Evolutionary conservation across 305 asterid species (phyloP).

Genomic region (Withania somnifera): DNA sequence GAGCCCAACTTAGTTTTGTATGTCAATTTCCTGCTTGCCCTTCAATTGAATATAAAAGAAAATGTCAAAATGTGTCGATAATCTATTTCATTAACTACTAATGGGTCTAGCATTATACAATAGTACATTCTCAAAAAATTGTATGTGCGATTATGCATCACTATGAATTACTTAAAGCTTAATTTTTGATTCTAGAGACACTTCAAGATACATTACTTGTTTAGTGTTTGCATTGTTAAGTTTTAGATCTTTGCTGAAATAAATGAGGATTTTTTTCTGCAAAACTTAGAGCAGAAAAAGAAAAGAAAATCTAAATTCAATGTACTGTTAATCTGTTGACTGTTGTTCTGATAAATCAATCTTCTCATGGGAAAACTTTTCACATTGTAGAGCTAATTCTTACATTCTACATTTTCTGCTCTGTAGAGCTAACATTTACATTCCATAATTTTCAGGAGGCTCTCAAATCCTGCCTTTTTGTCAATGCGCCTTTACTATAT

Average conservation of each 20-base stretch:
- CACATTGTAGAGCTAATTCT: neutral
- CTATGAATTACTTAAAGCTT: neutral
- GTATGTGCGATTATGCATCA: neutral
- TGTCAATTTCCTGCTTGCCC: neutral
- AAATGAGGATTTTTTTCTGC: neutral
- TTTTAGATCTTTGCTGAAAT: neutral
- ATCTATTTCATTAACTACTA: neutral
- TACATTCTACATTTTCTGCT: neutral
- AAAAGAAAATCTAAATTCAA: neutral
- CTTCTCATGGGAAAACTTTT: neutral
- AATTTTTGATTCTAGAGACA: neutral
- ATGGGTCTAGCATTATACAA: neutral
- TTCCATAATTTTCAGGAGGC: slow-evolving; percentile 42
- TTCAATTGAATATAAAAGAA: too few species aligned
- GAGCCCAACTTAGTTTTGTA: neutral
- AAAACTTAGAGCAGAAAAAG: neutral
- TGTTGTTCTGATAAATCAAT: neutral
- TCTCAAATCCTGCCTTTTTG: slow-evolving; percentile 70
- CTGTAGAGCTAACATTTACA: neutral
- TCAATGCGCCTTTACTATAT: slow-evolving; percentile 93
- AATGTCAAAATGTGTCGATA: neutral
- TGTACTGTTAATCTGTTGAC: neutral
- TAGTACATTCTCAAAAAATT: neutral
- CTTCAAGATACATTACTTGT: neutral
- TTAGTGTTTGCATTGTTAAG: neutral